These are phyloP conservation scores for Xylaria multiplex DNA, from an alignment of 2,329 filamentous ascomycete species.

Conservation along the genomic window DNA sequence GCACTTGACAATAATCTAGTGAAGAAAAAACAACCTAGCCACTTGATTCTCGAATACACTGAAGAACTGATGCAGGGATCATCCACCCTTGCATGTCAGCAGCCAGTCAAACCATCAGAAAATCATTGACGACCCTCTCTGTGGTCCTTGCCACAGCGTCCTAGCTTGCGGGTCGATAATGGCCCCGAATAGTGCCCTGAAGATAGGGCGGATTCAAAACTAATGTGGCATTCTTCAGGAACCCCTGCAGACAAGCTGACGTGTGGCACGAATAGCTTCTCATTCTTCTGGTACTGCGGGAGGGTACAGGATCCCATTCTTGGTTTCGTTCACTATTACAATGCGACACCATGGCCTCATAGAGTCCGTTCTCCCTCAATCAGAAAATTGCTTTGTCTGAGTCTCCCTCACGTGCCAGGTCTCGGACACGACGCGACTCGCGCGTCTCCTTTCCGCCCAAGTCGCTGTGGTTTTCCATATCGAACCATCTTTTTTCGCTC, in stretches of 20 bases:
- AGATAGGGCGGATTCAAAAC: background rate
- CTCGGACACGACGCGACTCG: constrained; percentile 28
- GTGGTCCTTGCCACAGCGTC: constrained; percentile 14
- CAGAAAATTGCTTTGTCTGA: constrained; percentile 33
- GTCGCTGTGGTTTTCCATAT: background rate
- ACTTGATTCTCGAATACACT: background rate
- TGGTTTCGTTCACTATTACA: constrained; percentile 10
- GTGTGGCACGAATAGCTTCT: constrained; percentile 23
- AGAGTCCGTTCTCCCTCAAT: constrained; percentile 15
- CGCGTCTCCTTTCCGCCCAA: constrained; percentile 15
- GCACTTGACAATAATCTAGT: background rate
- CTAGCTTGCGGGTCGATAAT: constrained; percentile 6
- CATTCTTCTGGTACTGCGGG: constrained; percentile 1
- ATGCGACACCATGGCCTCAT: constrained; percentile 12
- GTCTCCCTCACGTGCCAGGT: constrained; percentile 14
- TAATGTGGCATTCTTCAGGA: background rate
- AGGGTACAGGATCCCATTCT: constrained; percentile 17
- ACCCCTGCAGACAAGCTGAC: constrained; percentile 26
- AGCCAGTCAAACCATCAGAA: constrained; percentile 18
- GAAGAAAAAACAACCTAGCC: background rate
- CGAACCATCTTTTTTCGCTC: constrained; percentile 2
- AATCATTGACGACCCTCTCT: constrained; percentile 24
- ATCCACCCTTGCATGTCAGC: background rate
- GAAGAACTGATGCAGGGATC: constrained; percentile 24
- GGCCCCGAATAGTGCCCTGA: constrained; percentile 2